Evolutionary conservation across 371 early-diverging fungal genomes (phyloP).

Genomic region (Haplosporangium sp.): DNA sequence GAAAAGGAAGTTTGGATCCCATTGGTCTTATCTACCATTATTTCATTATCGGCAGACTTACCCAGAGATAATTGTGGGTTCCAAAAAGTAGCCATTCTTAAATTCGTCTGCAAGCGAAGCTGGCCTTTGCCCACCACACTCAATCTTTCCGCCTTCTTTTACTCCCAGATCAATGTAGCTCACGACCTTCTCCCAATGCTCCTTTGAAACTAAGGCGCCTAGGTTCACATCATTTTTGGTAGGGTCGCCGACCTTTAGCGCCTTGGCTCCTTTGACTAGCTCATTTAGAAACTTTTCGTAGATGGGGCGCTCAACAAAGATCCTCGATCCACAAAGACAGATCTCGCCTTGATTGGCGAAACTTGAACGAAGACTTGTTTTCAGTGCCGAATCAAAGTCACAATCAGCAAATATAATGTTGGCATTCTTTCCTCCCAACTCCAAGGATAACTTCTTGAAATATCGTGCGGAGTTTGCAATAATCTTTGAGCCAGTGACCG

Average conservation of each 20-base stretch:
- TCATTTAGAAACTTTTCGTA: constrained; percentile 68
- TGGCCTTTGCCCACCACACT: constrained; percentile 60
- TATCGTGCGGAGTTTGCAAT: constrained; percentile 60
- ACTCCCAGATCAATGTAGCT: constrained; percentile 74
- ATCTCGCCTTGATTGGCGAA: constrained; percentile 84
- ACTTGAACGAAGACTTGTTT: constrained; percentile 64
- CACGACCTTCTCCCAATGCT: constrained; percentile 77
- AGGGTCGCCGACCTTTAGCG: constrained; percentile 78
- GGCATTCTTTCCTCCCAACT: constrained; percentile 86
- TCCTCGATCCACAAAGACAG: constrained; percentile 72
- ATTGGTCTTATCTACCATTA: background rate
- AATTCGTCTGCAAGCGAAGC: constrained; percentile 17
- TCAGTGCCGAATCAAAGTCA: constrained; percentile 71
- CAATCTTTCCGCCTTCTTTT: constrained; percentile 74
- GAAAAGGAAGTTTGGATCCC: background rate
- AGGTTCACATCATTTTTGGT: constrained; percentile 59
- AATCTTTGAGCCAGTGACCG: constrained; percentile 75
- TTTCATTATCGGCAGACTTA: constrained; percentile 19
- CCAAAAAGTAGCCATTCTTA: constrained; percentile 71
- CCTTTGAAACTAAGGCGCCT: constrained; percentile 72
- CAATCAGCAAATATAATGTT: constrained; percentile 80
- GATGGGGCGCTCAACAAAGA: constrained; percentile 75
- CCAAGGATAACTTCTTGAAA: constrained; percentile 79
- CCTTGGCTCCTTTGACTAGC: constrained; percentile 57
- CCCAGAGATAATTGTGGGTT: constrained; percentile 77